Base-by-base conservation (phyloP, 768 basidiomycete genomes). In the Trametes maxima region DNA sequence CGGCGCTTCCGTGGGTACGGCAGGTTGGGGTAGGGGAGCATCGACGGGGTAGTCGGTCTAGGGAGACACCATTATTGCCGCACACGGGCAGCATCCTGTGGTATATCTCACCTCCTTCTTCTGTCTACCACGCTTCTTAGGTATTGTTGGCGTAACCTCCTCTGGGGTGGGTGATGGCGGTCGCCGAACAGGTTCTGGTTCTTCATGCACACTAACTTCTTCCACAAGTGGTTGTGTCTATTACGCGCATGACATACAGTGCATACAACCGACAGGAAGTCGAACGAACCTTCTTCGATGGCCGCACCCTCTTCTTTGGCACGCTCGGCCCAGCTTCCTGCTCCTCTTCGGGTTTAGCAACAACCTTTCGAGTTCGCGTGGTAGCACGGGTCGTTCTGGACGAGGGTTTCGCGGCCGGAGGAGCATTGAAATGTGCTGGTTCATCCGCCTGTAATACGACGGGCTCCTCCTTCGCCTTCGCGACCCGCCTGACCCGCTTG, bases 141-240 rank as follows among this genome's bases (percentile, higher is more conserved):
- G 51, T 36, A 58, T 36, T 6, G 33, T 11, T 5, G 43, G 36
- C 1, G 35, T 16, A 2, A 24, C 22, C 21, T 55, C 46, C 35
- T 50, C 56, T 16, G 61, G 61, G 44, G 44, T 44, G 16, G 57
- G 48, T 2, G 49, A 53, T 16, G 33, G n/a, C 19, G 59, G 59
- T 11, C 48, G 44, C 12, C 52, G 45, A 16, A 36, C 19, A 14
- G 10, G 22, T 10, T 4, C 22, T 16, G 42, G 43, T n/a, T 36
- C 58, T 21, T 45, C 40, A 17, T 22, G 46, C 2, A 25, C n/a
- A 48, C 47, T 7, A 19, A 39, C 37, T 36, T 48, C 48, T 16
- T 24, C 45, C 36, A 50, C 40, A 5, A 11, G 39, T 6, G 39
- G 33, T 21, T 42, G 47, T 21, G 40, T 25, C 40, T 54, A 35